Evolutionary conservation across 768 basidiomycete species (phyloP).

Genomic region (Termitomyces sp.): DNA sequence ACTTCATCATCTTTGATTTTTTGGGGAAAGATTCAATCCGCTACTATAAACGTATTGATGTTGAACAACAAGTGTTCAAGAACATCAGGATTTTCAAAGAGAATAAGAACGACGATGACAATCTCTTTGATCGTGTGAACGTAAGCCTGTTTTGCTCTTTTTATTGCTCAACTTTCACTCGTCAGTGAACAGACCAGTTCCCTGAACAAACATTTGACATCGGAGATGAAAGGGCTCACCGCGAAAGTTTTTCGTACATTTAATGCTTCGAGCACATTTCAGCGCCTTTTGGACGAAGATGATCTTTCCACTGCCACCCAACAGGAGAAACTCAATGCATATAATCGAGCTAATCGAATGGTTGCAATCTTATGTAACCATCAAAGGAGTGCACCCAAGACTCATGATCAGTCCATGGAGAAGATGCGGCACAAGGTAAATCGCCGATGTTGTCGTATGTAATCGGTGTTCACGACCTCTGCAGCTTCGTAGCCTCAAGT

Average conservation of each 20-base stretch:
- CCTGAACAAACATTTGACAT: slow-evolving; percentile 88
- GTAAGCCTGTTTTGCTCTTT: slow-evolving; percentile 42
- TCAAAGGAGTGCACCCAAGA: slow-evolving; percentile 91
- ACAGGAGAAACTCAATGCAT: slow-evolving; percentile 96
- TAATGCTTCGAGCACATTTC: slow-evolving; percentile 96
- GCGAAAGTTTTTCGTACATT: slow-evolving; percentile 99
- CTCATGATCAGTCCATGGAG: slow-evolving; percentile 89
- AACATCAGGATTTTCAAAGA: slow-evolving; percentile 97
- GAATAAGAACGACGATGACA: slow-evolving; percentile 81
- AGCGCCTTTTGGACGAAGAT: slow-evolving; percentile 77
- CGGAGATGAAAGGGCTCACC: slow-evolving; percentile 95
- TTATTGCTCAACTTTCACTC: slow-evolving; percentile 4
- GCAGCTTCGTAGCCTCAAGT: slow-evolving; percentile 87
- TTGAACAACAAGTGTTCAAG: slow-evolving; percentile 93
- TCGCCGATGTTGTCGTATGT: background rate
- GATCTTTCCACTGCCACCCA: slow-evolving; percentile 56
- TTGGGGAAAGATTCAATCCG: slow-evolving; percentile 99
- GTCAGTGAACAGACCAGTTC: slow-evolving; percentile 53
- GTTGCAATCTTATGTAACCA: slow-evolving; percentile 99
- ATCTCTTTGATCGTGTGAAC: slow-evolving; percentile 90
- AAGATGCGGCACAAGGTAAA: slow-evolving; percentile 88
- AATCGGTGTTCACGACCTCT: slow-evolving; percentile 4
- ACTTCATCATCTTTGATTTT: slow-evolving; percentile 92
- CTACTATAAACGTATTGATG: slow-evolving; percentile 88
- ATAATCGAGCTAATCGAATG: slow-evolving; percentile 95